Conservation (phyloP, 169 alveolate species). For the Eimeria maxima region DNA sequence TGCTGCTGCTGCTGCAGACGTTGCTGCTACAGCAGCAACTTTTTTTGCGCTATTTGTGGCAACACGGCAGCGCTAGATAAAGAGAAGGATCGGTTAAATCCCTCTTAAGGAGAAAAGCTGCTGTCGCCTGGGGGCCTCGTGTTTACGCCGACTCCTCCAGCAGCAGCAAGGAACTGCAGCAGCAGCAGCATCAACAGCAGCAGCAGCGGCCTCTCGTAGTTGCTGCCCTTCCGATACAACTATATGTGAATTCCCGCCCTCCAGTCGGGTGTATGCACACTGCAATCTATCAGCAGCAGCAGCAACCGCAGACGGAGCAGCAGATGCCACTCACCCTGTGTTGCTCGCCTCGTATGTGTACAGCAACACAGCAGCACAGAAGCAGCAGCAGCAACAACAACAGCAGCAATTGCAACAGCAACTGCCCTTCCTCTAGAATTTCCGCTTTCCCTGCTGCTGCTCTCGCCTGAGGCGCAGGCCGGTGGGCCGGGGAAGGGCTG, state of each 20-base stretch:
- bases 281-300: constrained; percentile 45
- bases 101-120: background rate
- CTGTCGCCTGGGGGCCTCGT: background rate
- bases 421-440: background rate
- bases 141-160: background rate
- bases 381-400: constrained; percentile 24
- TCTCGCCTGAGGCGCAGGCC: background rate
- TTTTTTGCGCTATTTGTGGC: background rate
- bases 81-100: background rate
- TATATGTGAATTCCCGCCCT: background rate
- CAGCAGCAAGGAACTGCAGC: constrained; percentile 13
- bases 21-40: background rate
- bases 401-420: constrained; percentile 17
- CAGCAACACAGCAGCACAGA: background rate
- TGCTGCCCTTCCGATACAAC: background rate
- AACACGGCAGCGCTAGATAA: background rate
- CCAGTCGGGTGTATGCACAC: background rate
- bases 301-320: background rate
- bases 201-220: constrained; percentile 25
- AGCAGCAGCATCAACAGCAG: constrained; percentile 48
- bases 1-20: background rate
- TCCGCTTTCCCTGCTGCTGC: constrained; percentile 11
- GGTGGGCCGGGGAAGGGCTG: background rate
- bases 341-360: background rate
- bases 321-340: background rate